Evolutionary conservation across 2,329 filamentous ascomycete genomes (phyloP), one percentile per base, ranked within the genome.

Genomic region (Coleophoma crateriformis): DNA sequence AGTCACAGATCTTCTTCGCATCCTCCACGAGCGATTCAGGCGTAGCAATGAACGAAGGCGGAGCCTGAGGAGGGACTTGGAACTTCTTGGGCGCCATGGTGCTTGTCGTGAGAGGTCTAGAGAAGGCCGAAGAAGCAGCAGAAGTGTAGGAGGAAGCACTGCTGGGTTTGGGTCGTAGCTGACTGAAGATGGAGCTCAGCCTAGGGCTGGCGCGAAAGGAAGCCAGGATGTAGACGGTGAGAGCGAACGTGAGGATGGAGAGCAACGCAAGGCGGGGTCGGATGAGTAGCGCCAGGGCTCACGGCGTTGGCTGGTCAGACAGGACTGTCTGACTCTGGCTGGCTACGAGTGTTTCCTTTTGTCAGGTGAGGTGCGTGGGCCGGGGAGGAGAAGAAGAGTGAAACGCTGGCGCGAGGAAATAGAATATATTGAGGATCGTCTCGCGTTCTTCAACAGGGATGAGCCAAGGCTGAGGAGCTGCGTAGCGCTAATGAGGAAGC

Each of bases 1-100:
- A 85, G 41, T 82, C 79, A 60, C 87, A 86, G 47, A 88, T 68
- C 49, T 71, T 72, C 69, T 88, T 81, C 45, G 87, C 83, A 58
- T 87, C 83, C 53, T 75, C 72, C 39, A 88, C 68, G 57, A 94
- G 78, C 58, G 78, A 81, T 52, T 85, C 77, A 55, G 85, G 80
- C 43, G 87, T 90, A 58, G 84, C 85, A 3, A 79, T 88, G 71
- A 92, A 94, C 64, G 83, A 77, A 48, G 88, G 87, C 50, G 88
- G 88, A 38, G 84, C 75, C 73, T 92, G 88, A 3, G 88, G 88
- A 55, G 88, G 88, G 64, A 77, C 85, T 67, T 77, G 78, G 70
- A 87, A 89, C 68, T 82, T 79, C 57, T 77, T 69, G 52, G 81
- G 76, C 57, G 79, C 81, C 84, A 88, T 88, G 64, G 68, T 77